phyloP scores from a whole-genome alignment of 345 rosid genomes.

The Diplotaxis tenuifolia region DNA sequence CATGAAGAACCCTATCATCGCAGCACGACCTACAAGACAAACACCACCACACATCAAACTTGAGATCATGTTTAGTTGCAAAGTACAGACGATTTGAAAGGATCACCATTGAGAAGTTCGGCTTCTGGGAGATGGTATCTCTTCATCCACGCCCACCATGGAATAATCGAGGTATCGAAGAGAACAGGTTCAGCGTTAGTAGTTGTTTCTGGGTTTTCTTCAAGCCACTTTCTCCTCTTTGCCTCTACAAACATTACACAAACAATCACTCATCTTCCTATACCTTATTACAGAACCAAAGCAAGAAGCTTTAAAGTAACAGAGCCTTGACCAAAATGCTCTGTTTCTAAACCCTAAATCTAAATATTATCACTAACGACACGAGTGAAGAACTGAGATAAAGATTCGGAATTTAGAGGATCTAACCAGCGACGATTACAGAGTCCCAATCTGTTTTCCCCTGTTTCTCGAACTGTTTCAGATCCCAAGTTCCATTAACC shows the following conservation, averaged over 20 bases:
- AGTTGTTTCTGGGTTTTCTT: conserved; percentile 76
- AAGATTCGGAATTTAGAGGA: not conserved
- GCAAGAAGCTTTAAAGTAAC: not conserved
- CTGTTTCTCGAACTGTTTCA: conserved; percentile 67
- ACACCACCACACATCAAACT: not conserved
- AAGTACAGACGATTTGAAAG: not conserved
- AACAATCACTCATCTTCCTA: conserved; percentile 11
- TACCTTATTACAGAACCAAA: not conserved
- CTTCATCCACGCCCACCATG: conserved; percentile 99
- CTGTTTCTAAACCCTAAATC: too few relatives aligned
- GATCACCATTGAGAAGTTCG: conserved; percentile 83
- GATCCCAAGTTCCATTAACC: conserved; percentile 93
- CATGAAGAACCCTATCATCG: conserved; percentile 98
- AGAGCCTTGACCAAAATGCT: not conserved
- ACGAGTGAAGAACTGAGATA: not conserved
- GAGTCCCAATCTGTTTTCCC: conserved; percentile 87
- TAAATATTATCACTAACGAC: not conserved
- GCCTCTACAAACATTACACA: conserved; percentile 54
- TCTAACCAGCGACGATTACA: conserved; percentile 88
- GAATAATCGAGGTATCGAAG: conserved; percentile 85
- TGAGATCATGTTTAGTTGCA: not conserved
- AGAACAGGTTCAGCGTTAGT: conserved; percentile 78
- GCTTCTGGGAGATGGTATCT: conserved; percentile 97
- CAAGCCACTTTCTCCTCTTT: conserved; percentile 91
- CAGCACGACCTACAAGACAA: conserved; percentile 71